Evolutionary conservation across 441 rosid species (phyloP).

Genomic region (Croton laevigatus): DNA sequence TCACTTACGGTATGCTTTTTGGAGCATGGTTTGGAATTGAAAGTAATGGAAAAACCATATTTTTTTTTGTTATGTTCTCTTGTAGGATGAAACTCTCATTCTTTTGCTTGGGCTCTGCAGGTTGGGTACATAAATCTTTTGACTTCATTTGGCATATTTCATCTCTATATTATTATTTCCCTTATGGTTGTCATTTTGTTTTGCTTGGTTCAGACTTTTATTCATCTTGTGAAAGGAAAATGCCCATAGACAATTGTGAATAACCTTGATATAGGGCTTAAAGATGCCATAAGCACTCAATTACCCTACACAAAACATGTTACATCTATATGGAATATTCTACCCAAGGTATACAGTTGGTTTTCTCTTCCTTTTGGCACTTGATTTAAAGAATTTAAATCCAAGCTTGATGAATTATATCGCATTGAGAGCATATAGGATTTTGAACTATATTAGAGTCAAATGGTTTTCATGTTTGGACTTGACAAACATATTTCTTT

Average conservation of each 20-base stretch:
- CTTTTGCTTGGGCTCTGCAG: conserved; percentile 91
- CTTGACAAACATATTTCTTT: conserved; percentile 81
- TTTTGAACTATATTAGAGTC: conserved; percentile 77
- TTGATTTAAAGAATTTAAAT: conserved; percentile 67
- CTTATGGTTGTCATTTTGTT: conserved; percentile 19
- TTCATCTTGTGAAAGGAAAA: conserved; percentile 72
- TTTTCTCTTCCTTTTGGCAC: conserved; percentile 63
- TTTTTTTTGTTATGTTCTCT: conserved; percentile 70
- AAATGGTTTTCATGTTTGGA: conserved; percentile 63
- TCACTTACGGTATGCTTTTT: conserved; percentile 72
- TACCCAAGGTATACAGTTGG: conserved; percentile 78
- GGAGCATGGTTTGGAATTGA: conserved; percentile 82
- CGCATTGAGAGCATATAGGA: conserved; percentile 53
- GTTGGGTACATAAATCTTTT: conserved; percentile 37
- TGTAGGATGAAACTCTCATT: conserved; percentile 69
- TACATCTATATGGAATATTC: conserved; percentile 53
- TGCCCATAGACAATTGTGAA: conserved; percentile 72
- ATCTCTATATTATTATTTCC: conserved; percentile 21
- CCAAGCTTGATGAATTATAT: conserved; percentile 61
- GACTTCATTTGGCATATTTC: conserved; percentile 19
- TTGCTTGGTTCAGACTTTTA: conserved; percentile 66
- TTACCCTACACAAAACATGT: conserved; percentile 73
- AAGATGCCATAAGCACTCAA: conserved; percentile 68
- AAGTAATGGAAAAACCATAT: conserved; percentile 58
- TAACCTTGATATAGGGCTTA: conserved; percentile 69